Evolutionary conservation across 768 basidiomycete species (phyloP), one percentile per base, ranked within the genome.

Genomic region (Strobilomyces echinocephalus): DNA sequence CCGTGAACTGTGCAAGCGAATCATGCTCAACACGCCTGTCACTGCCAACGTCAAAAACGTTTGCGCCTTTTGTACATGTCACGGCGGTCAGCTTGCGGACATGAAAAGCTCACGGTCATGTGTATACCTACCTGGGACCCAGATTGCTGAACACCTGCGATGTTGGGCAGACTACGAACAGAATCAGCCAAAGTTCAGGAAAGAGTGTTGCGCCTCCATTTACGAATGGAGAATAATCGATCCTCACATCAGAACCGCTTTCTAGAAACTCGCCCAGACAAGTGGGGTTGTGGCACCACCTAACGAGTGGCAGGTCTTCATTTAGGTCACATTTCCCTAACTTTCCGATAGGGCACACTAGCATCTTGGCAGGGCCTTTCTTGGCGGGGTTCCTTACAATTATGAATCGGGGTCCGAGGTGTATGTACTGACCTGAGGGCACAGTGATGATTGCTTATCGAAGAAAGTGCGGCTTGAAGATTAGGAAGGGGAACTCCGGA

Each of bases 331-430:
- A 60, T 55, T 34, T 49, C 56, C 41, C 20, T 41, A 43, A 8
- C 12, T 53, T 53, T 54, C 36, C 31, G 20, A 41, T 33, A 30
- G 26, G 26, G 31, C 16, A 3, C 50, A 9, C 47, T 34, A 16
- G 14, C 31, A 31, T 48, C 60, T 62, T 61, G 58, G 52, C 49
- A 31, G 38, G 16, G 14, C 16, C 35, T 6, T 36, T 16, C 35
- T 16, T 36, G 15, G 35, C 7, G 14, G 5, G 9, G 44, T 46
- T 2, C 50, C 38, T 60, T 40, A 28, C 31, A 10, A 52, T 43
- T 41, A 41, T 42, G 45, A 42, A 46, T 43, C 45, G 31, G 56
- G 33, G 35, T 24, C 44, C 44, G 30, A 14, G 31, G 35, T 41
- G 33, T 33, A 49, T 31, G 16, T 4, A 34, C 14, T 36, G 11